Percentiles rank a stretch among this genome's conserved stretches.
phyloP scores from a whole-genome alignment of 108 stramenopile species.

The Aurantiochytrium sp. region DNA sequence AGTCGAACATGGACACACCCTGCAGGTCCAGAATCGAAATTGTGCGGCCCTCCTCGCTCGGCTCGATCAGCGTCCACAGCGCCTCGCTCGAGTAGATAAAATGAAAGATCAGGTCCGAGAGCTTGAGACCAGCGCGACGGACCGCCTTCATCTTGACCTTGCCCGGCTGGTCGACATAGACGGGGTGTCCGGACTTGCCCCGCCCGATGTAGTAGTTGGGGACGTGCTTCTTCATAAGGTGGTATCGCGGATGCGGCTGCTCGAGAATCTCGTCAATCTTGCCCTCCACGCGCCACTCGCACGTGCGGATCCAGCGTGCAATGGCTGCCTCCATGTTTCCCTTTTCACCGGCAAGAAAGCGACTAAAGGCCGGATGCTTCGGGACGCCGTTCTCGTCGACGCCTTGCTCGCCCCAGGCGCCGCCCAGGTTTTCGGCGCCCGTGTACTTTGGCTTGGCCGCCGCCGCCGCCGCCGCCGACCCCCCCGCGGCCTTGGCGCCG shows the following conservation, averaged over 20 bases:
- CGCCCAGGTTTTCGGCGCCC: not conserved
- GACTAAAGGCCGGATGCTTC: constrained; percentile 28
- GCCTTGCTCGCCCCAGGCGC: not conserved
- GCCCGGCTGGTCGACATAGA: constrained; percentile 66
- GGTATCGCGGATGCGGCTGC: constrained; percentile 59
- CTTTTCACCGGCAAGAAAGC: constrained; percentile 69
- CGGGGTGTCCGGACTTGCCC: constrained; percentile 58
- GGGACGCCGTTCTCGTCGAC: constrained; percentile 4
- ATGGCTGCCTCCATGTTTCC: constrained; percentile 60
- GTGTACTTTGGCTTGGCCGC: not conserved
- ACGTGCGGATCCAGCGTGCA: constrained; percentile 59
- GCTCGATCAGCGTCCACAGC: constrained; percentile 66
- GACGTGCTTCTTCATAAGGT: constrained; percentile 61
- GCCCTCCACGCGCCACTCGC: constrained; percentile 63
- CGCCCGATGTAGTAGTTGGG: constrained; percentile 67
- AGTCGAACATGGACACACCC: constrained; percentile 66
- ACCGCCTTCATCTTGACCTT: constrained; percentile 63
- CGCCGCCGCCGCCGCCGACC: not conserved
- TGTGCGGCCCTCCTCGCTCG: constrained; percentile 52
- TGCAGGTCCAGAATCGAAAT: constrained; percentile 69
- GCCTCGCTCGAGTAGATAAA: constrained; percentile 70
- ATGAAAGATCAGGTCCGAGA: constrained; percentile 60
- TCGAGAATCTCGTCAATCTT: constrained; percentile 60
- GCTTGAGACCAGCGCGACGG: constrained; percentile 46
- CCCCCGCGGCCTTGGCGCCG: not conserved